These are phyloP conservation scores for Aspergillus sp. DNA, from an alignment of 2,329 filamentous ascomycete species.

Conservation along the genomic window DNA sequence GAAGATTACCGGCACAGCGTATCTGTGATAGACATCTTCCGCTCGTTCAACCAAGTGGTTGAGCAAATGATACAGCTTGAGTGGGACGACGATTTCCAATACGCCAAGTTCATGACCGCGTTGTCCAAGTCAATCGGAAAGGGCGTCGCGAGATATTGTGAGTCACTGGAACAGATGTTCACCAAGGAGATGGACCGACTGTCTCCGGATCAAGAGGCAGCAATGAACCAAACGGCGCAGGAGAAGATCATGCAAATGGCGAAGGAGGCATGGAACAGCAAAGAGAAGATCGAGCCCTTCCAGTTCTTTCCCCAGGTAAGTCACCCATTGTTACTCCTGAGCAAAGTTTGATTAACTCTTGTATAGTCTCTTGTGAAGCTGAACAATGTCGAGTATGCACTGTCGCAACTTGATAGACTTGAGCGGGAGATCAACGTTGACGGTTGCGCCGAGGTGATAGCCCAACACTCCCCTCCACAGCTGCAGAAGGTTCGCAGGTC, in stretches of 20 bases:
- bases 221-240: conserved; percentile 74
- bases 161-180: conserved; percentile 82
- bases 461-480: conserved; percentile 67
- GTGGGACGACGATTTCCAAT: conserved; percentile 91
- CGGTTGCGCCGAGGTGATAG: conserved; percentile 77
- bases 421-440: conserved; percentile 91
- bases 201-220: conserved; percentile 80
- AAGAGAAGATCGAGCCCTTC: conserved; percentile 92
- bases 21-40: conserved; percentile 89
- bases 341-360: conserved; percentile 25
- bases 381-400: conserved; percentile 95
- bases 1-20: conserved; percentile 89
- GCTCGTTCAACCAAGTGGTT: conserved; percentile 86
- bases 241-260: conserved; percentile 92
- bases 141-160: conserved; percentile 85
- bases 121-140: conserved; percentile 79
- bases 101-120: conserved; percentile 96
- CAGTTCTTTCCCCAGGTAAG: conserved; percentile 89
- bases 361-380: conserved; percentile 89
- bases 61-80: conserved; percentile 82
- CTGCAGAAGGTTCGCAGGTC: conserved; percentile 66
- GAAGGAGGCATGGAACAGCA: conserved; percentile 87
- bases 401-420: conserved; percentile 85
- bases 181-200: conserved; percentile 88
- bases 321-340: background rate